Base-by-base conservation (phyloP, 2,329 filamentous ascomycete species). In the Pezicula carpinea region DNA sequence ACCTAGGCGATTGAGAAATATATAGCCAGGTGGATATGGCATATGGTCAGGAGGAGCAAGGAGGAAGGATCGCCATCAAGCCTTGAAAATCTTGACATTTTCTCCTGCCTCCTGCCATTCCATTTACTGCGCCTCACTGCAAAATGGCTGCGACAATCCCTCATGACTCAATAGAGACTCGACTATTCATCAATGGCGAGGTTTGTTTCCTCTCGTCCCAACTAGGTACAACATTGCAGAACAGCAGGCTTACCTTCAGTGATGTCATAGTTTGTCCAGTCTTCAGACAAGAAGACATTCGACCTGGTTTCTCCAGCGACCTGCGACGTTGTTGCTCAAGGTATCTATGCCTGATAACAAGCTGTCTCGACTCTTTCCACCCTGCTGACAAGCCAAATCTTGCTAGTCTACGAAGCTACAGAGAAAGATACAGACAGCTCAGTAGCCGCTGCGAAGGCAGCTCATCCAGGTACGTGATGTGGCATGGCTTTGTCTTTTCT, bases 111-210 rank as follows among this genome's bases (percentile, higher is more conserved):
- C 10, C 10, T 2, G 8, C 26, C 8, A 2, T 29, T 29, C n/a
- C n/a, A 29, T 29, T 29, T 11, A 13, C 13, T 29, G 8, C 26
- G 11, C 3, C 11, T n/a, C n/a, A 10, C 11, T 26, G 6, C 23
- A 29, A 8, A 11, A 29, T 29, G 26, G 10, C 26, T 29, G 13
- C 26, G 26, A 29, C 26, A 29, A 29, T 29, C 4, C 26, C 26
- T 29, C 26, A 29, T 10, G 26, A 29, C 8, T 15, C 67, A 70
- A 36, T 55, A 44, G 50, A 57, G 49, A 48, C 50, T 43, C 17
- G 66, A 19, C 64, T 77, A 44, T 73, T 75, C 54, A 76, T 77
- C 60, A 73, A 77, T 56, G 72, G 73, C 56, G 64, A 72, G 62
- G 71, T 72, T n/a, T 6, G 52, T 47, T 13, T 4, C 23, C 32